phyloP scores from a whole-genome alignment of 495 filamentous ascomycete genomes.

The Lophiostoma macrostomum region DNA sequence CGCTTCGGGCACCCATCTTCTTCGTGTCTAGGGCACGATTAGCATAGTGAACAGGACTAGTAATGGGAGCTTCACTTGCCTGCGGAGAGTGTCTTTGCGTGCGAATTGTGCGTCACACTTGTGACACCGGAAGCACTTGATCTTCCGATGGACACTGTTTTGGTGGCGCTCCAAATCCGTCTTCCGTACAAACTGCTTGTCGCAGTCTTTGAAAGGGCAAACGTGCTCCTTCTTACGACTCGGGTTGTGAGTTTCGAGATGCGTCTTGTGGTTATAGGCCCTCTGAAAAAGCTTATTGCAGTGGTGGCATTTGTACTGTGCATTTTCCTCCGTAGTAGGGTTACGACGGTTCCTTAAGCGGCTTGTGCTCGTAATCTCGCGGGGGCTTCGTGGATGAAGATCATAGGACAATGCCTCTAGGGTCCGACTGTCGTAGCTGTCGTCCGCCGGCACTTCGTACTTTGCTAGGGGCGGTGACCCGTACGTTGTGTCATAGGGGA shows the following conservation, averaged over 20 bases:
- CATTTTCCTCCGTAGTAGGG: constrained; percentile 68
- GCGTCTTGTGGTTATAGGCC: constrained; percentile 86
- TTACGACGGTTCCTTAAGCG: constrained; percentile 49
- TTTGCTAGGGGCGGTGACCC: constrained; percentile 10
- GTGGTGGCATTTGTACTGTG: constrained; percentile 69
- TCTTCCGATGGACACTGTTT: constrained; percentile 57
- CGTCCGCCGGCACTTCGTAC: not conserved
- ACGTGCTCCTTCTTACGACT: constrained; percentile 64
- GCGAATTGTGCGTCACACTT: constrained; percentile 74
- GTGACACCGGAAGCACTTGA: constrained; percentile 64
- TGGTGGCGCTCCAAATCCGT: constrained; percentile 82
- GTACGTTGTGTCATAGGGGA: constrained; percentile 19
- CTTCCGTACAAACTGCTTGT: constrained; percentile 74
- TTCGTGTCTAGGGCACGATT: constrained; percentile 56
- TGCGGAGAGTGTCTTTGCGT: constrained; percentile 76
- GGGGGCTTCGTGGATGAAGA: constrained; percentile 2
- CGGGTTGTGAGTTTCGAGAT: constrained; percentile 87
- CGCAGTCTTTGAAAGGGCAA: constrained; percentile 63
- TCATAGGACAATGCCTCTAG: constrained; percentile 8
- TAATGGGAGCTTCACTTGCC: constrained; percentile 49
- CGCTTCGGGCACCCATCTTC: constrained; percentile 77
- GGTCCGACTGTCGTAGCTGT: not conserved
- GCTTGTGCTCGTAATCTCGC: not conserved
- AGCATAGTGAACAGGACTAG: constrained; percentile 15
- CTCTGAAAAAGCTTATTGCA: constrained; percentile 82